Evolutionary conservation across 1,284 basidiomycete species (phyloP), one percentile per base, ranked within the genome.

Genomic region (Butyriboletus appendiculatus): DNA sequence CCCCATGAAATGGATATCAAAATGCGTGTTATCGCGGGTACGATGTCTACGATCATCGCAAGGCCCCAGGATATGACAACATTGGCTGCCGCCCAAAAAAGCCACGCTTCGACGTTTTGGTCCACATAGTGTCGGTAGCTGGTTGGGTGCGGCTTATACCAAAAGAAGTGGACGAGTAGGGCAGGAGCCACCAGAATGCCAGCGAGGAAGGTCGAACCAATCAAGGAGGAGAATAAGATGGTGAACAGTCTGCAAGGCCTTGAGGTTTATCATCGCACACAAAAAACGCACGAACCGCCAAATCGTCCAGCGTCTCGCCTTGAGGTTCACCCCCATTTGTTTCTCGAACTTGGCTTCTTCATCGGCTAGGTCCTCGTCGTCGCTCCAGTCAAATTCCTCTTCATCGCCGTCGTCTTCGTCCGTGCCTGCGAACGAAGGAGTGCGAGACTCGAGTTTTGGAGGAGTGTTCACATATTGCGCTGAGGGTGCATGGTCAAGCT

Each of bases 81-180:
- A 66, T 91, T 90, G 34, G 85, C 79, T 4, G 88, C 88, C 10
- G 81, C 82, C 88, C 89, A 91, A 69, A 88, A 88, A 7, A 90
- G 74, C 88, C 88, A 91, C 11, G 86, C 85, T 62, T 88, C 77
- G 46, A 90, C 70, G 63, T 89, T 91, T 58, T 85, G 77, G 47
- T 79, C 79, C 55, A 88, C 77, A 60, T 80, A 88, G 35, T 73
- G 75, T 15, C 87, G 78, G 59, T 82, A 73, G 9, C 77, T 75
- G 15, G 80, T 81, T 10, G 79, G 80, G 54, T 84, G 64, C 0
- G 78, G 78, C 44, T 81, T 78, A 62, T 85, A 86, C 82, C 86
- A 90, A 66, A 79, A 81, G 67, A 87, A 83, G 61, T 86, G 80
- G 48, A 90, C 66, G 46, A 88, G 65, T 30, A 90, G 62, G 11